Evolutionary conservation across 192 early-diverging fungal genomes (phyloP), one percentile per base, ranked within the genome.

Genomic region (Diversispora epigaea): DNA sequence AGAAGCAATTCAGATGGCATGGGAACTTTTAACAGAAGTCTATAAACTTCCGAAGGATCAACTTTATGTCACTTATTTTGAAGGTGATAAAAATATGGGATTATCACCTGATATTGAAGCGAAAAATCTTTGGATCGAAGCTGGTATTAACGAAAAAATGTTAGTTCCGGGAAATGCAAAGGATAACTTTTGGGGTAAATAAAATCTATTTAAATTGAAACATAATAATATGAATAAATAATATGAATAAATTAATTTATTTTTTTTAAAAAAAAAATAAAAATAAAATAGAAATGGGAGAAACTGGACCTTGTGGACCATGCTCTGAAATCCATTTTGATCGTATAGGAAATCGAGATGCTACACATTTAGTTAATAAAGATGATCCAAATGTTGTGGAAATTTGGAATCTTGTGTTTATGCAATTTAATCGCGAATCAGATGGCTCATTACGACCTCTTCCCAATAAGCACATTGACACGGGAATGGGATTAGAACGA

Each of bases 401-500:
- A 84, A 96, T 99, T 80, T 99, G 97, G 97, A 99, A 99, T 83
- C 81, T 99, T 17, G 97, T 99, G 76, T 99, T 99, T 71, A 99
- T 99, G 88, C 91, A 98, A 81, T 99, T 93, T 88, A 97, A 99
- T 88, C 95, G 97, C 76, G 96, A 98, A 79, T 79, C 89, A 11
- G 95, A 95, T 81, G 89, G 95, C 44, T 87, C 83, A 12, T 87
- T 99, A 44, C 92, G 92, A 70, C 85, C 90, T 39, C 87, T 99
- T 49, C 97, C 97, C 45, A 95, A 90, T 84, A 94, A 96, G 85
- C 95, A 98, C 83, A 94, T 99, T 77, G 97, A 99, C 84, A 99
- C 97, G 22, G 97, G 97, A 10, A 89, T 98, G 91, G 97, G 97
- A 43, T 87, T 94, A 6, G 97, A 99, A 84, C 94, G 97, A 78